Conservation (phyloP, 2,329 filamentous ascomycete species). For the Trichoderma brevicompactum region DNA sequence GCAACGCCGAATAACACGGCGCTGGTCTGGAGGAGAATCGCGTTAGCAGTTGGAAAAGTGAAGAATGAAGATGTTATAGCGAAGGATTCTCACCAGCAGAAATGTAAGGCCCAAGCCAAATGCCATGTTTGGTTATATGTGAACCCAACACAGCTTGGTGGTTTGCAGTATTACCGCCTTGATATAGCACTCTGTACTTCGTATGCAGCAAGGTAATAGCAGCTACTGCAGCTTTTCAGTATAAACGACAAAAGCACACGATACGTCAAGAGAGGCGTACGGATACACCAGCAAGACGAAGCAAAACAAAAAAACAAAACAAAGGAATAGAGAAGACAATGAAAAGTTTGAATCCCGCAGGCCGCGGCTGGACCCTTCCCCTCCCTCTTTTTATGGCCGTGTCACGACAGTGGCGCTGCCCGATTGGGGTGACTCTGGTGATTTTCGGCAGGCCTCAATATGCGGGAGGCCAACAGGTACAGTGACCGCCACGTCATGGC, state of each 20-base stretch:
- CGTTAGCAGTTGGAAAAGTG: not conserved
- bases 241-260: not conserved
- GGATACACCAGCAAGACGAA: not conserved
- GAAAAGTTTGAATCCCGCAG: not conserved
- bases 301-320: not conserved
- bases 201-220: not conserved
- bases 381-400: not conserved
- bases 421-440: constrained; percentile 11
- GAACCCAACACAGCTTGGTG: not conserved
- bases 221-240: not conserved
- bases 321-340: not conserved
- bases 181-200: not conserved
- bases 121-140: constrained; percentile 11
- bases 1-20: constrained; percentile 40
- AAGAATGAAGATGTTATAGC: not conserved
- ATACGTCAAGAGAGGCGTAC: too few relatives aligned
- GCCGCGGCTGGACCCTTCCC: too few relatives aligned
- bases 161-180: not conserved
- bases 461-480: constrained; percentile 10
- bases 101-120: constrained; percentile 40
- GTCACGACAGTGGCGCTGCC: constrained; percentile 23
- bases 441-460: not conserved
- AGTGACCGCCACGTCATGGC: not conserved
- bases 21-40: constrained; percentile 34
- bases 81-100: constrained; percentile 38